Percentiles rank a stretch among this genome's conserved stretches.
phyloP scores from a whole-genome alignment of 176 grass and related monocot genomes.

The Poa annua region DNA sequence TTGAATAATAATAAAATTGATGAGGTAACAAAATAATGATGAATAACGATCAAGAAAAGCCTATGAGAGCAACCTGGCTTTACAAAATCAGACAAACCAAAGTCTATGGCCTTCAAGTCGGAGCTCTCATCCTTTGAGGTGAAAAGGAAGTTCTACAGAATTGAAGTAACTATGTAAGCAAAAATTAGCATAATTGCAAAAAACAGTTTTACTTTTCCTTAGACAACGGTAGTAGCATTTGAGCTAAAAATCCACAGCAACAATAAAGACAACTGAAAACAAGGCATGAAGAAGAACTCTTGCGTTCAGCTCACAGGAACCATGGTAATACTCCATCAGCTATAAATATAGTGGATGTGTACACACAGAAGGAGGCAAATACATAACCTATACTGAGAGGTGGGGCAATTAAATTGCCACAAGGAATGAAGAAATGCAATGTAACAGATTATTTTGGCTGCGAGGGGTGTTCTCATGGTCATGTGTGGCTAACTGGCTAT shows the following conservation, averaged over 20 bases:
- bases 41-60: conserved; percentile 30
- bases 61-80: conserved; percentile 57
- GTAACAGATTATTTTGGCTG: too few species aligned
- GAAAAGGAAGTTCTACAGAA: conserved; percentile 72
- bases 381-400: not conserved
- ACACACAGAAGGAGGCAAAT: not conserved
- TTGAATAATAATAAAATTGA: conserved; percentile 21
- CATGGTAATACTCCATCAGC: not conserved
- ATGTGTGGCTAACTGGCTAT: not conserved
- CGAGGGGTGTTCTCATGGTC: not conserved
- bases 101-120: conserved; percentile 71
- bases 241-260: conserved; percentile 2
- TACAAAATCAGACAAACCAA: conserved; percentile 79
- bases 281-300: not conserved
- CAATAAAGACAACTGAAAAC: conserved; percentile 24
- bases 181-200: conserved; percentile 37
- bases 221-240: conserved; percentile 24
- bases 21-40: not conserved
- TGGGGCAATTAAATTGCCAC: not conserved
- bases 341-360: not conserved
- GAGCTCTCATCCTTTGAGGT: conserved; percentile 58
- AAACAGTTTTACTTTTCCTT: conserved; percentile 1
- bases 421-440: not conserved
- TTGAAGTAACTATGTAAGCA: not conserved
- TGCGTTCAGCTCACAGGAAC: conserved; percentile 6